Conservation (phyloP, 2,329 filamentous ascomycete genomes). For the Blastomyces silverae region DNA sequence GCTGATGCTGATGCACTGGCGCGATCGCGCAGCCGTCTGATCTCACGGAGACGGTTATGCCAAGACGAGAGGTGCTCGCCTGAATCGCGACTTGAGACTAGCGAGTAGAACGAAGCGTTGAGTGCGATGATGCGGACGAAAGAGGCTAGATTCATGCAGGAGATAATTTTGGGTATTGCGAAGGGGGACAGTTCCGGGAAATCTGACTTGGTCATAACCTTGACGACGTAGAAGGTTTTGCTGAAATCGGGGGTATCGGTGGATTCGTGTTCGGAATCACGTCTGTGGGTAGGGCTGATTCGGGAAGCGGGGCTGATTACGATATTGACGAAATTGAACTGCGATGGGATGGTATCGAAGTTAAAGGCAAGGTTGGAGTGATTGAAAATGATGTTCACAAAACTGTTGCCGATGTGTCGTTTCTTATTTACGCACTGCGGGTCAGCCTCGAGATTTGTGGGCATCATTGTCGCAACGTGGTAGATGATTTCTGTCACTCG, state of each 20-base stretch:
- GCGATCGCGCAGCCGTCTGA: constrained; percentile 68
- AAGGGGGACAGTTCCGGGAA: constrained; percentile 91
- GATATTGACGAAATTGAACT: constrained; percentile 96
- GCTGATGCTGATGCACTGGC: constrained; percentile 23
- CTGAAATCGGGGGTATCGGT: constrained; percentile 28
- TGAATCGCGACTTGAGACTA: constrained; percentile 70
- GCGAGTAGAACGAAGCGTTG: constrained; percentile 87
- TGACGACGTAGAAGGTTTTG: constrained; percentile 71
- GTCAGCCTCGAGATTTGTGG: constrained; percentile 71
- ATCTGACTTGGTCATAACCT: constrained; percentile 77
- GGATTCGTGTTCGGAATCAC: constrained; percentile 5
- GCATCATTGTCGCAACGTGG: constrained; percentile 96
- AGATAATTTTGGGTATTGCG: constrained; percentile 81
- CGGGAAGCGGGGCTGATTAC: constrained; percentile 73
- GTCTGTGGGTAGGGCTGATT: constrained; percentile 29
- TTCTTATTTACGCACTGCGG: constrained; percentile 78
- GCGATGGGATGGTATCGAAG: constrained; percentile 86
- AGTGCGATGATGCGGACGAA: constrained; percentile 85
- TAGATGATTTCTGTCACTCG: constrained; percentile 92
- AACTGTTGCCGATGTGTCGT: constrained; percentile 92
- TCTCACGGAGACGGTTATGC: constrained; percentile 78
- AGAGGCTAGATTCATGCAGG: constrained; percentile 68
- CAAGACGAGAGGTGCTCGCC: constrained; percentile 84
- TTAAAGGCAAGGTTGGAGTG: constrained; percentile 83
- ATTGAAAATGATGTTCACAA: constrained; percentile 97